Evolutionary conservation across 805 yeast species (phyloP).

Genomic region (Metschnikowia shivogae): DNA sequence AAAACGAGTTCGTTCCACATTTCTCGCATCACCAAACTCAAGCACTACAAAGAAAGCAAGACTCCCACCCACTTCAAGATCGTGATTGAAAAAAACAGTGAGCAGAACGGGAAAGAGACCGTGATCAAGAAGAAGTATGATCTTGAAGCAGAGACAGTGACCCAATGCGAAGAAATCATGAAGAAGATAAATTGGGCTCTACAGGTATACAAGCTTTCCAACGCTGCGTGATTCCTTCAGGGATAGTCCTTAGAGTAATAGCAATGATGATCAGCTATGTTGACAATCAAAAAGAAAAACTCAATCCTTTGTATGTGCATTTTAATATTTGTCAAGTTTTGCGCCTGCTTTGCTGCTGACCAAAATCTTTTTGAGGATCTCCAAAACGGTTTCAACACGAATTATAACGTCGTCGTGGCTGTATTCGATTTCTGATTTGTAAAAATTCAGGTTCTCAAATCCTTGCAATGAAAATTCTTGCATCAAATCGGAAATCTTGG

Average conservation of each 20-base stretch:
- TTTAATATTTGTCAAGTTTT: constrained; percentile 1
- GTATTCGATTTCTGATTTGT: not conserved
- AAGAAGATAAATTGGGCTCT: constrained; percentile 58
- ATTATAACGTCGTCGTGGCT: not conserved
- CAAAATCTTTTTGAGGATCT: not conserved
- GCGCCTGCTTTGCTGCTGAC: not conserved
- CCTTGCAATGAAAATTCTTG: constrained; percentile 1
- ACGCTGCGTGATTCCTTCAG: not conserved
- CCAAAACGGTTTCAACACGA: not conserved
- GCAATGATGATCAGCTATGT: too few species aligned
- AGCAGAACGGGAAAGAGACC: constrained; percentile 42
- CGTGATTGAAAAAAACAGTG: constrained; percentile 46
- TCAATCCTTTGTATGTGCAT: too few species aligned
- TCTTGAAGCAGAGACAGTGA: constrained; percentile 64
- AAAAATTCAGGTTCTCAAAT: not conserved
- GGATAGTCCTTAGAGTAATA: too few species aligned
- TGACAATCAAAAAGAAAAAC: too few species aligned
- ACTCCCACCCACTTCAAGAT: constrained; percentile 79
- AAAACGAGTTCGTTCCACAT: constrained; percentile 87
- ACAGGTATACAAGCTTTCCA: constrained; percentile 45
- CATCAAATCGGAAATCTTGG: not conserved
- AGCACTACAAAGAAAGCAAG: constrained; percentile 60
- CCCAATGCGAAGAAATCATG: constrained; percentile 71
- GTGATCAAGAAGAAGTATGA: constrained; percentile 79
- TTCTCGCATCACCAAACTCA: constrained; percentile 67